phyloP scores from a whole-genome alignment of 345 rosid genomes.

The Linum tenue region DNA sequence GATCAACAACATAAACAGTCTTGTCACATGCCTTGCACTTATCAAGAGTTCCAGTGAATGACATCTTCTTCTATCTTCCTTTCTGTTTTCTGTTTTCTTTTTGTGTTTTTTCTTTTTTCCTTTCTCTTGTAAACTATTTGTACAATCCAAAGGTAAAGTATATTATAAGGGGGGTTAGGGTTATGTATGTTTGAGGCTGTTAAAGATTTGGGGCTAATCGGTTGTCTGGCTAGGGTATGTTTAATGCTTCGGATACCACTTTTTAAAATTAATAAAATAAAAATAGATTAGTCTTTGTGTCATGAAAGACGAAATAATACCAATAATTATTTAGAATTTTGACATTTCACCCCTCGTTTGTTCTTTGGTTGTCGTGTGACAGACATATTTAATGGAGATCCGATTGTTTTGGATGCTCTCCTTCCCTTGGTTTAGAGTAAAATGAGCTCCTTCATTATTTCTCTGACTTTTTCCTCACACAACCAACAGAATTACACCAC shows the following conservation, averaged over 20 bases:
- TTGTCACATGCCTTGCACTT: constrained; percentile 89
- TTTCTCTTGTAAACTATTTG: no score
- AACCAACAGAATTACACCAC: no score
- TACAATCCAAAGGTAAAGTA: not conserved
- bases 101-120: no score
- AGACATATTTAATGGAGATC: not conserved
- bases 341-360: not conserved
- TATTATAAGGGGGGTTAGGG: no score
- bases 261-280: no score
- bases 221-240: not conserved
- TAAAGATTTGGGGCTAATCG: not conserved
- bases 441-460: no score
- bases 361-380: no score
- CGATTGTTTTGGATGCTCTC: not conserved
- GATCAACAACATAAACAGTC: constrained; percentile 79
- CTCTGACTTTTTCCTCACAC: no score
- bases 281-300: no score
- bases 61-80: constrained; percentile 30
- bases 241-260: not conserved
- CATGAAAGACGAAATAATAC: not conserved
- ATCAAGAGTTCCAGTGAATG: constrained; percentile 87
- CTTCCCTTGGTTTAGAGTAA: no score
- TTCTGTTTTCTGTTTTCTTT: no score
- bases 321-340: not conserved
- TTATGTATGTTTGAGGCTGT: not conserved